phyloP scores from a whole-genome alignment of 805 yeast genomes.

The Metschnikowia lunata region DNA sequence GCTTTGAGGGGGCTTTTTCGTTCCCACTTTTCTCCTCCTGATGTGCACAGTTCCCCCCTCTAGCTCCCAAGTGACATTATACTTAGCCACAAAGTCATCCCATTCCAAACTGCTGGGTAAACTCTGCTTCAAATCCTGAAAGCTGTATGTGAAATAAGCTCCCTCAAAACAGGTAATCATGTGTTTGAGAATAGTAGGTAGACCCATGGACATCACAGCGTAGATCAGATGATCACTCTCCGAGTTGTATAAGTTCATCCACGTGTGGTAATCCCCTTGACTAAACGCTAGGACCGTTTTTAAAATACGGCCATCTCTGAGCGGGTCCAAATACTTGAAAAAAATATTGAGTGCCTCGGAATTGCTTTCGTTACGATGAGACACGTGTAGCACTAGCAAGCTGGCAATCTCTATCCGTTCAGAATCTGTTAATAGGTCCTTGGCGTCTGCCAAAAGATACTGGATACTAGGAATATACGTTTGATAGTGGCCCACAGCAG shows the following conservation, averaged over 20 bases:
- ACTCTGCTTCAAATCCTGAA: constrained; percentile 21
- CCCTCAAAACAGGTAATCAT: constrained; percentile 28
- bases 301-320: constrained; percentile 12
- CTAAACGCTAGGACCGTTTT: constrained; percentile 26
- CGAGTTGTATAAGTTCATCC: constrained; percentile 28
- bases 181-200: constrained; percentile 23
- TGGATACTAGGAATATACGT: constrained; percentile 52
- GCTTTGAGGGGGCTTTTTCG: too few species aligned
- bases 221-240: constrained; percentile 30
- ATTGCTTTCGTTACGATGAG: constrained; percentile 36
- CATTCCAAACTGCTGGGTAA: constrained; percentile 26
- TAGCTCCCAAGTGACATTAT: constrained; percentile 29
- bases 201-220: constrained; percentile 43
- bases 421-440: constrained; percentile 17
- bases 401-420: constrained; percentile 41
- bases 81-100: constrained; percentile 17
- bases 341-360: constrained; percentile 29
- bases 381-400: constrained; percentile 42
- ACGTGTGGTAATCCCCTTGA: constrained; percentile 25
- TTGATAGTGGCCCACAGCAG: constrained; percentile 45
- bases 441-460: constrained; percentile 32
- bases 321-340: constrained; percentile 22
- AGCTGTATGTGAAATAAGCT: constrained; percentile 37
- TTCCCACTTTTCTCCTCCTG: constrained; percentile 5
- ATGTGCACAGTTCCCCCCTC: constrained; percentile 25